Base-by-base conservation (phyloP, 345 rosid genomes). In the Eucalyptus albens region DNA sequence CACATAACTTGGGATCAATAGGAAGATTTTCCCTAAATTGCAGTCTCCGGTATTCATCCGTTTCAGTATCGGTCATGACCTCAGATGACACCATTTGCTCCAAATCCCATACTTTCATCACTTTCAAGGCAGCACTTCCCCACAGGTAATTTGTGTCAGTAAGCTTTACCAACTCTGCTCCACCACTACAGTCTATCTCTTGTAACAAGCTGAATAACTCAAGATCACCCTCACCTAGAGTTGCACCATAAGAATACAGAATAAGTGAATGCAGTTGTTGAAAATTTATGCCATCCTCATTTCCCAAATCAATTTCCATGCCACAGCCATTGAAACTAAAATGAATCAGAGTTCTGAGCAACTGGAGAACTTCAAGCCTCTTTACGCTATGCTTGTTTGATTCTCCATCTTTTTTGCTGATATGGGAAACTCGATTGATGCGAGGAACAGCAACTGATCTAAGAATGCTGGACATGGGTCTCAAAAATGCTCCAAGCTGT, bases 181-280 rank as follows among this genome's bases (percentile, higher is more conserved):
- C 91, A 88, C 92, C 96, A 60, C 91, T 89, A 44, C 90, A 89
- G 92, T 95, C 96, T 86, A 97, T 94, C 91, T 93, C 96, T 91
- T 86, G 93, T 95, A 96, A 91, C 90, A 97, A 77, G 91, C 88
- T 91, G 92, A 93, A 94, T 87, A 98, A 92, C 96, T 96, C 98
- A 92, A 93, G 51, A 93, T 98, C 99, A 90, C 92, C 91, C 88
- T 96, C 95, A 91, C 95, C 56, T 12, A 96, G 92, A 29, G 98
- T 97, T 86, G 98, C 99, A 91, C 97, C 96, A 93, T 98, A 98
- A 88, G 98, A 96, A 93, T 96, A 94, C 92, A 96, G 92, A 91
- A 98, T 97, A 92, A 97, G 93, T 21, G 91, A 90, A 87, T 92
- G 93, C 86, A 98, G 92, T 90, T 95, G 97, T 93, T 90, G 94